These are phyloP conservation scores for Linnemannia elongata DNA, from an alignment of 192 early-diverging fungal species.

Conservation along the genomic window DNA sequence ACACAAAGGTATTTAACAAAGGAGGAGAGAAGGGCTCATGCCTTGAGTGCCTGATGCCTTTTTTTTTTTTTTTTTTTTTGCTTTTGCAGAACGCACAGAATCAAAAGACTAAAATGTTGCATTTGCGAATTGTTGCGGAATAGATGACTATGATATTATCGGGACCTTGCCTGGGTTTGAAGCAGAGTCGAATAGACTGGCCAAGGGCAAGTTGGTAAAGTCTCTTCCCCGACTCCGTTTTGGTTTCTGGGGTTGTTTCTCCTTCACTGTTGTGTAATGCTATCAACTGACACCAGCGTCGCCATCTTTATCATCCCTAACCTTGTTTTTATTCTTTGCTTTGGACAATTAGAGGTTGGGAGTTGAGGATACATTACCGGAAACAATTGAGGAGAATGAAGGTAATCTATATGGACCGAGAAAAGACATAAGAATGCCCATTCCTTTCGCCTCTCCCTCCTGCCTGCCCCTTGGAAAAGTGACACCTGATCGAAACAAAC, in stretches of 20 bases:
- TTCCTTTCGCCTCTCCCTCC: background rate
- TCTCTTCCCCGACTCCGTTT: background rate
- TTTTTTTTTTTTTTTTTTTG: too few relatives aligned
- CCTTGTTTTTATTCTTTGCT: background rate
- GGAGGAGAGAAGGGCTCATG: background rate
- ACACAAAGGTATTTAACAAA: constrained; percentile 35
- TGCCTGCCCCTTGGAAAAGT: background rate
- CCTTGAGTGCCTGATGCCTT: background rate
- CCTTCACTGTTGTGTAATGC: too few relatives aligned
- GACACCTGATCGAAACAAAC: background rate
- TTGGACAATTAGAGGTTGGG: background rate
- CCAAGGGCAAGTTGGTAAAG: constrained; percentile 28
- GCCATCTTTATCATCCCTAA: background rate
- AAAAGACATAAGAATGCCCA: background rate
- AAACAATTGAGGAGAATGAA: background rate
- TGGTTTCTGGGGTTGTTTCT: background rate
- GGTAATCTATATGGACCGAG: background rate
- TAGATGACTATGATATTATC: constrained; percentile 46
- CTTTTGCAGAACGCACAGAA: too few relatives aligned
- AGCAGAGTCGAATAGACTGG: constrained; percentile 23
- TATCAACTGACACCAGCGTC: background rate
- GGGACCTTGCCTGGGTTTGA: constrained; percentile 49
- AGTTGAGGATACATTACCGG: background rate
- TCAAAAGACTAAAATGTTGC: too few relatives aligned
- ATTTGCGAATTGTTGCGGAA: background rate